Conservation (phyloP, 805 yeast genomes). For the Ogataea corticis region DNA sequence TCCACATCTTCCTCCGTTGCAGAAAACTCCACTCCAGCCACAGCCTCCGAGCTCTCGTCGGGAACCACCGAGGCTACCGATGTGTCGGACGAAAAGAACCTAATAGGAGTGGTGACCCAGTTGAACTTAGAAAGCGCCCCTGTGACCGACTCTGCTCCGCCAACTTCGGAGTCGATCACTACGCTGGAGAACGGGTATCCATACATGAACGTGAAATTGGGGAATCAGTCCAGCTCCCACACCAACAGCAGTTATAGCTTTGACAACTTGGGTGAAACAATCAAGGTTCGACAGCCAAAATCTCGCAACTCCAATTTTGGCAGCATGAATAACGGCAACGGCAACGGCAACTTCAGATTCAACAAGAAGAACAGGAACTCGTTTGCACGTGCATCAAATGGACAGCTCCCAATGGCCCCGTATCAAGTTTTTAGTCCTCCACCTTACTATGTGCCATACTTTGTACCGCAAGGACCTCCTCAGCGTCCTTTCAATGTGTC, state of each 20-base stretch:
- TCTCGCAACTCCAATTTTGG: constrained; percentile 8
- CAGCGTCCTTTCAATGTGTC: constrained; percentile 9
- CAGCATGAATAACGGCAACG: not conserved
- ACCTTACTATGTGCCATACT: constrained; percentile 24
- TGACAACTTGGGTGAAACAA: constrained; percentile 8
- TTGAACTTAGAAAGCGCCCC: constrained; percentile 7
- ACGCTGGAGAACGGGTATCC: constrained; percentile 11
- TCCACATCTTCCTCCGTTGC: not conserved
- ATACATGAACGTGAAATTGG: constrained; percentile 3
- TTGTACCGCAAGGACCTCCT: constrained; percentile 18
- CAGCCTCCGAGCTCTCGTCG: constrained; percentile 10
- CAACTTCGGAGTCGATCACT: constrained; percentile 14
- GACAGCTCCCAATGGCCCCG: constrained; percentile 12
- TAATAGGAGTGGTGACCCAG: constrained; percentile 8
- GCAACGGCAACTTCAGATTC: constrained; percentile 6
- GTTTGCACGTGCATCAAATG: constrained; percentile 9
- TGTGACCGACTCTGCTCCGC: constrained; percentile 12
- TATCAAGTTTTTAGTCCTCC: constrained; percentile 19
- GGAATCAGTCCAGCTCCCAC: not conserved
- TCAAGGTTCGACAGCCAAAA: constrained; percentile 6
- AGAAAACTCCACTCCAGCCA: constrained; percentile 9
- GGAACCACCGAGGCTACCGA: constrained; percentile 16
- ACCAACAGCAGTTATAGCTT: constrained; percentile 2
- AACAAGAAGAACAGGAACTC: constrained; percentile 14
- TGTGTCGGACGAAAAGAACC: constrained; percentile 10